phyloP scores from a whole-genome alignment of 176 grass and related monocot genomes.

The Cenchrus americanus region DNA sequence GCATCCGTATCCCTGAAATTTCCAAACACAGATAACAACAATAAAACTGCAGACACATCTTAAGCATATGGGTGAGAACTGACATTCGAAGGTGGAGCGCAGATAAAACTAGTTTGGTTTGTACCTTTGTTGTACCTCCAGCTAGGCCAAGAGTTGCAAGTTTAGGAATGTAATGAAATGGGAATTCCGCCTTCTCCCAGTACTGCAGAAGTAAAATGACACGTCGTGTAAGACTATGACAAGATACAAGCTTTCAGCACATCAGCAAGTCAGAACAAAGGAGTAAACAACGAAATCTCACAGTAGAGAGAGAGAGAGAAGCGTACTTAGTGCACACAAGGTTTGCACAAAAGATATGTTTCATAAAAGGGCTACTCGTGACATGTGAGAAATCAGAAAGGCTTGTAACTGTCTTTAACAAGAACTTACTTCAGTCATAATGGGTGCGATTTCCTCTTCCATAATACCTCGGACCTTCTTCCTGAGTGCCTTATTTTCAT shows the following conservation, averaged over 20 bases:
- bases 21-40: neutral
- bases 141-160: slow-evolving; percentile 65
- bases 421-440: slow-evolving; percentile 78
- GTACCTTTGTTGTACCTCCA: slow-evolving; percentile 78
- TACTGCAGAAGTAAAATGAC: slow-evolving; percentile 53
- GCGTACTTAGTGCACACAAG: neutral
- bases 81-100: neutral
- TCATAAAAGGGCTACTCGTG: neutral
- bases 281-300: too few relatives aligned
- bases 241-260: too few relatives aligned
- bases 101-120: neutral
- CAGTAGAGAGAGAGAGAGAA: neutral
- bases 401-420: neutral
- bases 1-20: slow-evolving; percentile 72
- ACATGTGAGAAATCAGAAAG: neutral
- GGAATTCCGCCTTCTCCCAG: slow-evolving; percentile 95
- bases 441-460: slow-evolving; percentile 84
- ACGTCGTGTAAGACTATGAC: neutral
- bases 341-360: too few relatives aligned
- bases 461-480: slow-evolving; percentile 66
- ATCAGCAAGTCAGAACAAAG: too few relatives aligned
- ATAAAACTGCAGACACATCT: neutral
- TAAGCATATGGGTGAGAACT: neutral
- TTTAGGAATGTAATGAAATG: slow-evolving; percentile 76
- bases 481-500: slow-evolving; percentile 66